Base-by-base conservation (phyloP, 2,329 filamentous ascomycete species). In the Apiospora aurea region DNA sequence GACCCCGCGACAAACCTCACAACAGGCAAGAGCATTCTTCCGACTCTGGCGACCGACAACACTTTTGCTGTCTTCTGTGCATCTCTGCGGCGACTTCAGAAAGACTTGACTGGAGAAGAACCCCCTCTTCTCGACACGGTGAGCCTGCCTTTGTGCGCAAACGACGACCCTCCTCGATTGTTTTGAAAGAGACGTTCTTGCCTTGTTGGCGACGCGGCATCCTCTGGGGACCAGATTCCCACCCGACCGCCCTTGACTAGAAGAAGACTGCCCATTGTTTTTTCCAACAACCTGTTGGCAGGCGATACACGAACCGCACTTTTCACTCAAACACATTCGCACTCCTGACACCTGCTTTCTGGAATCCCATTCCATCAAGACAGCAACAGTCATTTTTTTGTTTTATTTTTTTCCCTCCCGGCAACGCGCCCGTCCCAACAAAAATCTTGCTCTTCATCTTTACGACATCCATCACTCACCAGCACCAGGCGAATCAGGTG, bases 21-120 rank as follows among this genome's bases (percentile, higher is more conserved):
- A 68, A 68, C 66, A 68, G 66, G 44, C 66, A n/a, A 68, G 41
- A 68, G 44, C 66, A 68, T 26, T 47, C 41, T 68, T 68, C 66
- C 66, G 41, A 68, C 57, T 64, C 34, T 64, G 66, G 66, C 66
- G 66, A 68, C 7, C 66, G 44, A 64, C 57, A n/a, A 68, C 57
- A 41, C 41, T 24, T 46, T 26, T 26, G 41, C 44, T 46, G 41
- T 68, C 66, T 26, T n/a, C 29, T 47, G 41, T 68, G n/a, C 34
- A 46, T 44, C 41, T 46, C 66, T 68, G 44, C 41, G 46, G 66
- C 66, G 57, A 64, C 57, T 64, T 38, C 34, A 64, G 4, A 41
- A 41, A 64, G 34, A 64, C 34, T 64, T 64, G 57, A 64, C 41
- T 46, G 10, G n/a, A 47, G 66, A 46, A 68, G 66, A 18, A 46